Evolutionary conservation across 306 rosid species (phyloP), one percentile per base, ranked within the genome.

Genomic region (barrel medic (Medicago truncatula)): DNA sequence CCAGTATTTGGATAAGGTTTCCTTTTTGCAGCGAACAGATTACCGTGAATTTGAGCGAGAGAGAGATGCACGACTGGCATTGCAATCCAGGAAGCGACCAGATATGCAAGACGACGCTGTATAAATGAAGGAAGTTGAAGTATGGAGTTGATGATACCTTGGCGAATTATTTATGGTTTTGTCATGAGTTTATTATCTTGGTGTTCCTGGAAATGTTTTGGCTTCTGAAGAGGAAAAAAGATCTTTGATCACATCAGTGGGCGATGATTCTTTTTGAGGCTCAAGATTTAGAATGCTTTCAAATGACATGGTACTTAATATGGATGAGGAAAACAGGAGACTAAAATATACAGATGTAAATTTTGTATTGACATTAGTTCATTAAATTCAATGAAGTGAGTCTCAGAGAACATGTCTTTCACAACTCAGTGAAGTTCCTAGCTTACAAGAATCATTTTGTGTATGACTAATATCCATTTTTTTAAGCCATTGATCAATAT

Each of bases 1-100:
- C 69, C 97, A 96, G 80, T 96, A 96, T 85, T 88, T 96, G 69
- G 98, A 92, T 0, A 90, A 71, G 83, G 97, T 92, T 67, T 89
- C 93, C 18, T 96, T 96, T 84, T 85, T 96, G 89, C 93, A 92
- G 82, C 95, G 98, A 82, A 36, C 99, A 58, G 99, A 96, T 76
- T 96, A 86, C 78, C 89, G 99, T 39, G 99, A 96, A 80, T 96
- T 89, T 38, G 99, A 96, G 81, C 91, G 98, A 36, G 98, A 96
- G 86, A 90, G 99, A 82, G 98, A 96, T 89, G 98, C 89, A 25
- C 88, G 97, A 13, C 71, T 96, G 70, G 92, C 97, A 38, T 60
- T 82, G 86, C 99, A 96, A 46, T 52, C 98, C 21, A 87, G 89
- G 85, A 87, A 96, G 75, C 86, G 86, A 84, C 85, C 97, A 1